These are phyloP conservation scores for Aspergillus caelatus DNA, from an alignment of 2,329 filamentous ascomycete genomes.

Conservation along the genomic window DNA sequence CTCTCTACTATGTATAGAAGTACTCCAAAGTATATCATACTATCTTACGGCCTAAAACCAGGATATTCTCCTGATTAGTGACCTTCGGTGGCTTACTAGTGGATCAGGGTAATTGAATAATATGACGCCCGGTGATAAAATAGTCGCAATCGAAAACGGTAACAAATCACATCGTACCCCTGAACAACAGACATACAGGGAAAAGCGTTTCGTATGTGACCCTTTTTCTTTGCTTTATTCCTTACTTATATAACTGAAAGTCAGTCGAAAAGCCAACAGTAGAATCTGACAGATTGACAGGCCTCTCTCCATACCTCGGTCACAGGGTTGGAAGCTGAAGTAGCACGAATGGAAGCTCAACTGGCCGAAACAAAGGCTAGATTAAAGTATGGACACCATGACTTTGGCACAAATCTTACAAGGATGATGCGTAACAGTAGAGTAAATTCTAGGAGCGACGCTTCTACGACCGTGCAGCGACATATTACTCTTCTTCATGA, in stretches of 20 bases:
- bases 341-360: conserved; percentile 39
- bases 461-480: conserved; percentile 58
- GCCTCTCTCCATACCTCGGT: conserved; percentile 28
- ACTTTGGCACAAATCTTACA: not conserved
- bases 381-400: conserved; percentile 35
- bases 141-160: not conserved
- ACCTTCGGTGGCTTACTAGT: not conserved
- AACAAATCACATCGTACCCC: not conserved
- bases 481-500: conserved; percentile 68
- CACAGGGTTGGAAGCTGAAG: conserved; percentile 50
- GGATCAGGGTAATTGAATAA: not conserved
- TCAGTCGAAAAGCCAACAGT: not conserved
- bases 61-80: not conserved
- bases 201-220: conserved; percentile 31
- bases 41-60: not conserved
- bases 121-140: not conserved
- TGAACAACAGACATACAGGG: conserved; percentile 19
- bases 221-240: not conserved
- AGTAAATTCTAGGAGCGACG: conserved; percentile 35
- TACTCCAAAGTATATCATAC: no score
- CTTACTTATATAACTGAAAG: not conserved
- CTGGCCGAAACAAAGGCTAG: conserved; percentile 38
- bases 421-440: conserved; percentile 1
- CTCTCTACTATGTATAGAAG: no score
- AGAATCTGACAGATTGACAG: conserved; percentile 26